Evolutionary conservation across 768 basidiomycete genomes (phyloP).

Genomic region (Kwoniella shandongensis): DNA sequence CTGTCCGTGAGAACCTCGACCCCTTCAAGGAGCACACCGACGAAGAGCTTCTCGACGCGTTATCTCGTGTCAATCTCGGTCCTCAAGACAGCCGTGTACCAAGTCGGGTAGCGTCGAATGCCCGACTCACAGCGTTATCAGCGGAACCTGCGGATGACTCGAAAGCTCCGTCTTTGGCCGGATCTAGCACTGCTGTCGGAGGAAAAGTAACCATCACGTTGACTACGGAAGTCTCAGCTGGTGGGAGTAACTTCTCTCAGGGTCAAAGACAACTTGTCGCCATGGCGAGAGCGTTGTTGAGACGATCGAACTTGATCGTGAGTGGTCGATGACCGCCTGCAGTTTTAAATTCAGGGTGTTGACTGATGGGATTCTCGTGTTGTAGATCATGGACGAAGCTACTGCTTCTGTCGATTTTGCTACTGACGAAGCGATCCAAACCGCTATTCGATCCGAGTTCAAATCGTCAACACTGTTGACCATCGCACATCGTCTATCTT

Average conservation of each 20-base stretch:
- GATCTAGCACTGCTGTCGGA: not conserved
- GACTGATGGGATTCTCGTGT: no score
- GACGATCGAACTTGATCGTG: constrained; percentile 42
- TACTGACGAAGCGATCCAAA: constrained; percentile 52
- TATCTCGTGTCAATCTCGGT: constrained; percentile 75
- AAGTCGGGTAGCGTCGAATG: constrained; percentile 29
- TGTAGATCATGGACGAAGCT: constrained; percentile 54
- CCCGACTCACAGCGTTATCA: constrained; percentile 22
- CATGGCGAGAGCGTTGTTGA: constrained; percentile 36
- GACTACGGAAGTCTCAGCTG: constrained; percentile 76
- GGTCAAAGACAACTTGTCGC: constrained; percentile 73
- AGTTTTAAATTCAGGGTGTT: not conserved
- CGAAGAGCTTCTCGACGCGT: constrained; percentile 73
- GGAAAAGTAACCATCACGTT: constrained; percentile 59
- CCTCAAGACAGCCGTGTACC: constrained; percentile 53
- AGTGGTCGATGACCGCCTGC: constrained; percentile 5
- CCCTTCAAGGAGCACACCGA: constrained; percentile 71
- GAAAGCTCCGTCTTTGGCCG: constrained; percentile 17
- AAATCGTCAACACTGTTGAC: constrained; percentile 51
- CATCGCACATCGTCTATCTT: constrained; percentile 49
- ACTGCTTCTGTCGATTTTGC: constrained; percentile 52
- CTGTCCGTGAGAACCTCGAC: constrained; percentile 56
- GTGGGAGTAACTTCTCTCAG: constrained; percentile 87
- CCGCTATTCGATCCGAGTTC: constrained; percentile 52
- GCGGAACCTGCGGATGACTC: constrained; percentile 18